Conservation (phyloP, 2,329 filamentous ascomycete genomes). For the Teratosphaeria gauchensis region DNA sequence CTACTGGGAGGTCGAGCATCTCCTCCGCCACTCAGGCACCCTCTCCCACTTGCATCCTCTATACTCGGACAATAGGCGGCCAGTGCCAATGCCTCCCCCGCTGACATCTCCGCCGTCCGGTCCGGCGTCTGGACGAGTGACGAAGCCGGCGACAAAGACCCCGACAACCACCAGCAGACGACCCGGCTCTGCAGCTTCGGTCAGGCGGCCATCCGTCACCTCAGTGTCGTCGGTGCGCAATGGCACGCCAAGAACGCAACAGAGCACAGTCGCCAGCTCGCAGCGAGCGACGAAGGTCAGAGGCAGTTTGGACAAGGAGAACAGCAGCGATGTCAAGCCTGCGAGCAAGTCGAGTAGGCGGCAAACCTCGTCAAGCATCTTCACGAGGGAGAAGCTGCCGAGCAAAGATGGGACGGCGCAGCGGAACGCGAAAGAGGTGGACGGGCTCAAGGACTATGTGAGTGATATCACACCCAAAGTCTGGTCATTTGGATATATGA, state of each 20-base stretch:
- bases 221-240: neutral
- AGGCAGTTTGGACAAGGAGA: conserved; percentile 20
- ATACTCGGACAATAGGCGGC: neutral
- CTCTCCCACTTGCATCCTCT: neutral
- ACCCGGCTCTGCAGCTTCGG: neutral
- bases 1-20: neutral
- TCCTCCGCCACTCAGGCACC: neutral
- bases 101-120: neutral
- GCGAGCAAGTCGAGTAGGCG: conserved; percentile 2
- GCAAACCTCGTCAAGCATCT: conserved; percentile 9
- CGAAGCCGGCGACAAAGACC: neutral
- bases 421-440: conserved; percentile 61
- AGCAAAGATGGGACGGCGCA: conserved; percentile 48
- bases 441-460: conserved; percentile 71
- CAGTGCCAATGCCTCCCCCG: neutral
- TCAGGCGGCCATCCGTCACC: neutral
- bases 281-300: conserved; percentile 12
- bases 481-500: neutral
- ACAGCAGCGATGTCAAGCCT: conserved; percentile 5
- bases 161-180: neutral
- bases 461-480: conserved; percentile 26
- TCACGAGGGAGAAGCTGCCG: conserved; percentile 17
- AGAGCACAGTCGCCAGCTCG: conserved; percentile 2
- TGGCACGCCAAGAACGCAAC: conserved; percentile 1
- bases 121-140: neutral